Conservation (phyloP, 2,329 filamentous ascomycete species). For the Xylaria sp. region DNA sequence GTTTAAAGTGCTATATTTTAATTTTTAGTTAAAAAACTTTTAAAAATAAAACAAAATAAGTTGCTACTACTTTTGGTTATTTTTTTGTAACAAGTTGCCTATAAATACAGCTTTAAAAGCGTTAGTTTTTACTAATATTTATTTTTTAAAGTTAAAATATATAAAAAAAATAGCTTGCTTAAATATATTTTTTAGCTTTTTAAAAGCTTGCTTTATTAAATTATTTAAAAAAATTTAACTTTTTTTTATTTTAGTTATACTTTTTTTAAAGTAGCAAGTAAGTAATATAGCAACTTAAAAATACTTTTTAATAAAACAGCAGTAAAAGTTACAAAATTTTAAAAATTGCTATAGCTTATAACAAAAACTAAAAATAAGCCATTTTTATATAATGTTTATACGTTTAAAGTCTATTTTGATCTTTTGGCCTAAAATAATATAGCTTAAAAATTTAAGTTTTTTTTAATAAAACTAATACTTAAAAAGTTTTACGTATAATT, state of each 20-base stretch:
- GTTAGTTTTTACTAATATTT: background rate
- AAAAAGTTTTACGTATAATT: too few species aligned
- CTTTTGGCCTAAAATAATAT: too few species aligned
- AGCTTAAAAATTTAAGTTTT: background rate
- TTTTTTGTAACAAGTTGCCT: background rate
- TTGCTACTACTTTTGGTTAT: background rate
- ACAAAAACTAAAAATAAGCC: background rate
- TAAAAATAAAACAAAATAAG: background rate
- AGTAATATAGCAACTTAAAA: background rate
- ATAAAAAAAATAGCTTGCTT: background rate
- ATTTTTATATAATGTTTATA: background rate
- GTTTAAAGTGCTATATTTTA: background rate
- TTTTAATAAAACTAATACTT: too few species aligned
- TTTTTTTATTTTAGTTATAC: slow-evolving; percentile 1
- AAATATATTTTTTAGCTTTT: background rate
- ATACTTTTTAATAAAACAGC: background rate
- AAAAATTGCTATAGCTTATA: background rate
- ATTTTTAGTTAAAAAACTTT: background rate
- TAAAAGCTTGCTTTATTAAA: background rate
- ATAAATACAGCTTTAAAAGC: background rate
- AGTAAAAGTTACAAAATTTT: background rate
- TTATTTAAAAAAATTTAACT: background rate
- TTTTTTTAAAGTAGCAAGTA: background rate
- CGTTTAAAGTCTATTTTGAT: too few species aligned
- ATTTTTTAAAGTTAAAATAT: slow-evolving; percentile 1